Conservation (phyloP, 192 early-diverging fungal genomes). For the Coemansia sp. region DNA sequence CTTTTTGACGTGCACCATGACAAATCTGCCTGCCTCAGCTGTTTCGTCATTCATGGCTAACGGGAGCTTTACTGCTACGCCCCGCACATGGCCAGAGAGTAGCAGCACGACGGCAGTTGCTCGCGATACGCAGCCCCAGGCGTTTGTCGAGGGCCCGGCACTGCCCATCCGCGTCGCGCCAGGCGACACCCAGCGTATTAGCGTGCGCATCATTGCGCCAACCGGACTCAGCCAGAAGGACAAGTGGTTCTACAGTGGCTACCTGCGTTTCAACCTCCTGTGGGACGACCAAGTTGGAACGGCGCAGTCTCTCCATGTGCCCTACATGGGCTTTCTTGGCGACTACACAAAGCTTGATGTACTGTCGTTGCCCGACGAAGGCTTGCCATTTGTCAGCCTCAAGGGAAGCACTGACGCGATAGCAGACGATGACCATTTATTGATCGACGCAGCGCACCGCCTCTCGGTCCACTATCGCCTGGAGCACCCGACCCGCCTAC, state of each 20-base stretch:
- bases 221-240: conserved; percentile 27
- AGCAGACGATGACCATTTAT: conserved; percentile 21
- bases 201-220: conserved; percentile 38
- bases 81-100: conserved; percentile 39
- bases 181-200: conserved; percentile 16
- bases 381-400: conserved; percentile 40
- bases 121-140: conserved; percentile 36
- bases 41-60: conserved; percentile 47
- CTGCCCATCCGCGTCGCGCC: conserved; percentile 43
- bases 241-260: conserved; percentile 49
- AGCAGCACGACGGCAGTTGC: conserved; percentile 1
- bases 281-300: conserved; percentile 50
- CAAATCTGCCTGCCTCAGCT: conserved; percentile 39
- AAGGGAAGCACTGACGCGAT: conserved; percentile 37
- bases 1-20: conserved; percentile 43
- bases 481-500: conserved; percentile 42
- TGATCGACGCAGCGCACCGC: conserved; percentile 34
- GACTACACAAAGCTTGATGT: conserved; percentile 46
- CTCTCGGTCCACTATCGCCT: conserved; percentile 49
- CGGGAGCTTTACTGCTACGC: conserved; percentile 40
- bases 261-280: conserved; percentile 45
- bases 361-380: conserved; percentile 38
- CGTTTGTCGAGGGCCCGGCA: conserved; percentile 23
- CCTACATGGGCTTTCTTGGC: conserved; percentile 49
- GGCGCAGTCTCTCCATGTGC: conserved; percentile 40